Percentiles rank a stretch among this genome's conserved stretches.
Evolutionary conservation across 495 filamentous ascomycete species (phyloP).

Genomic region (Usnea hakonensis): DNA sequence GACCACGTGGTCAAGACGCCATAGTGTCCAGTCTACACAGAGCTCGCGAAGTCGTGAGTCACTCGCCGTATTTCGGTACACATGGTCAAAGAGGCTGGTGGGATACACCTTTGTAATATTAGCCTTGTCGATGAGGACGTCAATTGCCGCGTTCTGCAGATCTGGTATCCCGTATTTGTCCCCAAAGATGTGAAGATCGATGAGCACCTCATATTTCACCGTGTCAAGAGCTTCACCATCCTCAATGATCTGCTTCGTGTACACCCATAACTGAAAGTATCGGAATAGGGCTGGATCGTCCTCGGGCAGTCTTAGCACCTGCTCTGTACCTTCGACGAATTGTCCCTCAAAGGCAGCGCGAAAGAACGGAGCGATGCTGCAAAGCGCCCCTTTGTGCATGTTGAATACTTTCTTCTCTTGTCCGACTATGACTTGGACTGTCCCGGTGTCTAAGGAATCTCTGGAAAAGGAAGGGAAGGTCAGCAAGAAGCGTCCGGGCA

Average conservation of each 20-base stretch:
- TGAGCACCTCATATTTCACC: background rate
- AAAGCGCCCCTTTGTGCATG: constrained; percentile 21
- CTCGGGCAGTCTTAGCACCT: constrained; percentile 12
- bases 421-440: background rate
- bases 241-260: background rate
- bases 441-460: background rate
- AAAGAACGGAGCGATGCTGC: constrained; percentile 19
- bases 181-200: background rate
- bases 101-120: background rate
- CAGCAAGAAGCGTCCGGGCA: too few relatives aligned
- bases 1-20: background rate
- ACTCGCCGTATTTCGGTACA: background rate
- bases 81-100: background rate
- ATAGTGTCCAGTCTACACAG: background rate
- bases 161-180: background rate
- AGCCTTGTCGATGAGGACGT: background rate
- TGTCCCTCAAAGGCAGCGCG: constrained; percentile 18
- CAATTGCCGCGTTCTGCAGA: constrained; percentile 2
- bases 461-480: background rate
- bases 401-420: background rate
- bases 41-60: background rate
- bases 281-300: constrained; percentile 9
- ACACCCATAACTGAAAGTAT: constrained; percentile 21
- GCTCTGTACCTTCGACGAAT: constrained; percentile 18
- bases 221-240: background rate